phyloP scores from a whole-genome alignment of 2,329 filamentous ascomycete genomes.

The Alternaria hordeiaustralica region DNA sequence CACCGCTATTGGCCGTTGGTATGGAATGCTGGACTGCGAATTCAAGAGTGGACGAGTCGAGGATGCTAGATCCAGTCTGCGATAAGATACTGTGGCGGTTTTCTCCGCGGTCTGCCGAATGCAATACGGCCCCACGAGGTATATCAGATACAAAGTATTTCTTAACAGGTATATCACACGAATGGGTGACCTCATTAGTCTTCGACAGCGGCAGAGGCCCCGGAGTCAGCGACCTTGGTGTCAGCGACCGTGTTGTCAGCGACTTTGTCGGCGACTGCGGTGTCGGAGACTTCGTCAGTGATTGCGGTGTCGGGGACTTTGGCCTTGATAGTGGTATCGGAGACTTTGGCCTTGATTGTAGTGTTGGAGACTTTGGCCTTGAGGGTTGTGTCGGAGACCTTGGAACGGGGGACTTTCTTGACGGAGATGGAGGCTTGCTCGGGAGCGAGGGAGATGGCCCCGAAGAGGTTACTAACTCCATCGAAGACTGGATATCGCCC shows the following conservation, averaged over 20 bases:
- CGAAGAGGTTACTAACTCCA: not conserved
- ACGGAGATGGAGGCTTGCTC: not conserved
- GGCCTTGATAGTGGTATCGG: not conserved
- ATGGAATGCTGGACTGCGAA: constrained; percentile 40
- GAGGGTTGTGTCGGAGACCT: not conserved
- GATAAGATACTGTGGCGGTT: constrained; percentile 35
- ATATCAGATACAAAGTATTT: not conserved
- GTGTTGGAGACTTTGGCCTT: not conserved
- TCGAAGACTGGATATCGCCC: constrained; percentile 26
- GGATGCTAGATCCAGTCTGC: constrained; percentile 30
- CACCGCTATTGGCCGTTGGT: constrained; percentile 30
- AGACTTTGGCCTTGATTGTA: not conserved
- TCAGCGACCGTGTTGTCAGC: not conserved
- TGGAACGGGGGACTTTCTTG: not conserved
- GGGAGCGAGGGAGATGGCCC: not conserved
- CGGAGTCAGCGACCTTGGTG: not conserved
- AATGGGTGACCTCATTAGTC: not conserved
- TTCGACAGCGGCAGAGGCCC: not conserved
- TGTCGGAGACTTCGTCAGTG: not conserved
- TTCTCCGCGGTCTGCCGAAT: not conserved
- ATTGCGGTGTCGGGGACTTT: not conserved
- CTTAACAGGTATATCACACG: not conserved
- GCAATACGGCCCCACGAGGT: not conserved
- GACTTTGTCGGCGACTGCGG: not conserved
- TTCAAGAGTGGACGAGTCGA: constrained; percentile 43